Evolutionary conservation across 306 rosid species (phyloP).

Genomic region (Dryas drummondii): DNA sequence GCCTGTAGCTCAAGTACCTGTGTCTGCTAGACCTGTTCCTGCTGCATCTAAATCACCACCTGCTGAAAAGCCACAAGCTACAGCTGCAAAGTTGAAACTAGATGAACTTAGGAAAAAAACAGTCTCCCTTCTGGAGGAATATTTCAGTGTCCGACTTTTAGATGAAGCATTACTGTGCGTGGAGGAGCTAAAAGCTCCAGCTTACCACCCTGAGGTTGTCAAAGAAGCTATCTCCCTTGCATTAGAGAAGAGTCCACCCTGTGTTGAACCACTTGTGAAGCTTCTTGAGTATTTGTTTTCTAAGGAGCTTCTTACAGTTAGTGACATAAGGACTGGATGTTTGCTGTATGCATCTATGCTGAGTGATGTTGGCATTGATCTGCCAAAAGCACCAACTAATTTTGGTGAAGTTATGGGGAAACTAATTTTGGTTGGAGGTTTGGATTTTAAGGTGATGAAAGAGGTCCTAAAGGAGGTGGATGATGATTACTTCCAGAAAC

Average conservation of each 20-base stretch:
- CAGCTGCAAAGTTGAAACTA: slow-evolving; percentile 42
- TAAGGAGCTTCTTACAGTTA: slow-evolving; percentile 51
- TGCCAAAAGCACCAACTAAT: slow-evolving; percentile 78
- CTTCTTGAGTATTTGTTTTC: slow-evolving; percentile 58
- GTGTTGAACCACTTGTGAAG: slow-evolving; percentile 58
- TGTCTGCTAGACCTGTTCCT: slow-evolving; percentile 44
- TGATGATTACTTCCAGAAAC: slow-evolving; percentile 54
- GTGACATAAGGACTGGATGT: slow-evolving; percentile 73
- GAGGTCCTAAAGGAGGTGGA: slow-evolving; percentile 72
- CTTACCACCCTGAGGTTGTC: slow-evolving; percentile 77
- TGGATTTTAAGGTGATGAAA: slow-evolving; percentile 68
- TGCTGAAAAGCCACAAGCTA: slow-evolving; percentile 56
- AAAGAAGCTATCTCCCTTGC: slow-evolving; percentile 82
- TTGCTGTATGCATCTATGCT: slow-evolving; percentile 63
- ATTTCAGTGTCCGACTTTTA: slow-evolving; percentile 59
- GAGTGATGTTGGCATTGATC: slow-evolving; percentile 72
- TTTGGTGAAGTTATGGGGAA: slow-evolving; percentile 82
- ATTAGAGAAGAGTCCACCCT: slow-evolving; percentile 72
- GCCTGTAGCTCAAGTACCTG: slow-evolving; percentile 45
- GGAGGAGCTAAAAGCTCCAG: slow-evolving; percentile 82
- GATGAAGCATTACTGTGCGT: slow-evolving; percentile 87
- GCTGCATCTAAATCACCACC: slow-evolving; percentile 15
- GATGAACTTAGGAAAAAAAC: slow-evolving; percentile 62
- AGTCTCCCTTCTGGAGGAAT: slow-evolving; percentile 72
- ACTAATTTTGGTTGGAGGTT: slow-evolving; percentile 49